These are phyloP conservation scores for Phytopythium litorale DNA, from an alignment of 352 stramenopile genomes.

Conservation along the genomic window DNA sequence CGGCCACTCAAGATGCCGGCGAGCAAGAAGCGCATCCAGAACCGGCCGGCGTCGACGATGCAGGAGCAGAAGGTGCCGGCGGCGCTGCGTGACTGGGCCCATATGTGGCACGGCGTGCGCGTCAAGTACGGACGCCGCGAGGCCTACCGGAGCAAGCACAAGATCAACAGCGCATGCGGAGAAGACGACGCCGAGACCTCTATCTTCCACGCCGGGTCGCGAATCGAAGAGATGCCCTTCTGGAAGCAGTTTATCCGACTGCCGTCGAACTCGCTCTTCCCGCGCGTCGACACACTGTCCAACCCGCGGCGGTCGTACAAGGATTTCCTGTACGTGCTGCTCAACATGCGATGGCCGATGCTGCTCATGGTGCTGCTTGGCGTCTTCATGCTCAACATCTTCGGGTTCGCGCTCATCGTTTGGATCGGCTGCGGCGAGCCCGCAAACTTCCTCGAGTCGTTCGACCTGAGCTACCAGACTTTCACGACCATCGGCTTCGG, in stretches of 20 bases:
- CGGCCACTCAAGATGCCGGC: slow-evolving; percentile 36
- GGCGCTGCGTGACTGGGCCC: slow-evolving; percentile 66
- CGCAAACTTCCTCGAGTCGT: slow-evolving; percentile 46
- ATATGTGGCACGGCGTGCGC: slow-evolving; percentile 79
- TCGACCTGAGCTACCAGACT: slow-evolving; percentile 80
- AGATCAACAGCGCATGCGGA: neutral
- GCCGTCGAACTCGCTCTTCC: slow-evolving; percentile 71
- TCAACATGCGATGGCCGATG: slow-evolving; percentile 82
- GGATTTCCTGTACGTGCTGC: slow-evolving; percentile 77
- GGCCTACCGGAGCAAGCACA: neutral
- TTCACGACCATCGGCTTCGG: slow-evolving; percentile 86
- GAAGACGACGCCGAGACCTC: slow-evolving; percentile 14
- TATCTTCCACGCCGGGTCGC: slow-evolving; percentile 70
- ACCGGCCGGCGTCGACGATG: slow-evolving; percentile 35
- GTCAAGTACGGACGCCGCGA: slow-evolving; percentile 35
- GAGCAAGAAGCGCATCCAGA: slow-evolving; percentile 79
- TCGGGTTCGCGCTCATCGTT: slow-evolving; percentile 48
- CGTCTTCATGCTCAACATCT: slow-evolving; percentile 61
- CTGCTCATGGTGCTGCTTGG: slow-evolving; percentile 54
- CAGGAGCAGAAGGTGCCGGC: slow-evolving; percentile 53
- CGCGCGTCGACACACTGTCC: slow-evolving; percentile 42
- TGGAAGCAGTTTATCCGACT: slow-evolving; percentile 69
- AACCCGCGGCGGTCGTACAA: slow-evolving; percentile 78
- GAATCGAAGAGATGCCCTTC: slow-evolving; percentile 56
- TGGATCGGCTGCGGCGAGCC: slow-evolving; percentile 53